These are phyloP conservation scores for Trichoderma afroharzianum DNA, from an alignment of 2,329 filamentous ascomycete genomes.

Conservation along the genomic window DNA sequence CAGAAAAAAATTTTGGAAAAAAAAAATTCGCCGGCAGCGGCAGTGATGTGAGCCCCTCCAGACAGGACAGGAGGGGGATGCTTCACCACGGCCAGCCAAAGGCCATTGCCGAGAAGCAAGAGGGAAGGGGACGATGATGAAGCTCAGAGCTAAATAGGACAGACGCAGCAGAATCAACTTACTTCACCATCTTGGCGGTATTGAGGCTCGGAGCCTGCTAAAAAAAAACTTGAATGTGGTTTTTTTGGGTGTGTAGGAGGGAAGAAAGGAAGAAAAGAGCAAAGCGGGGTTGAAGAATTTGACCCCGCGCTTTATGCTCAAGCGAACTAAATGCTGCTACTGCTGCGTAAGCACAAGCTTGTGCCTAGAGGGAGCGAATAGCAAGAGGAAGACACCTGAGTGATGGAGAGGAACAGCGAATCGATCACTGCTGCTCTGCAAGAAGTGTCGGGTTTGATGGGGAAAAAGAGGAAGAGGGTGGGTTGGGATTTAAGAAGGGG, in stretches of 20 bases:
- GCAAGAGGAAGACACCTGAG: neutral
- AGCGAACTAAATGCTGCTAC: slow-evolving; percentile 19
- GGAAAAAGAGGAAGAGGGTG: slow-evolving; percentile 8
- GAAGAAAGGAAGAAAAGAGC: slow-evolving; percentile 30
- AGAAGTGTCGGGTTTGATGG: slow-evolving; percentile 35
- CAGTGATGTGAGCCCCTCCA: neutral
- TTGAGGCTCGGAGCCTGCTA: slow-evolving; percentile 49
- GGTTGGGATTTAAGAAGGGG: slow-evolving; percentile 7
- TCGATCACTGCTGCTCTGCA: slow-evolving; percentile 37
- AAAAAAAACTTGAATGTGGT: slow-evolving; percentile 35
- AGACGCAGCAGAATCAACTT: slow-evolving; percentile 49
- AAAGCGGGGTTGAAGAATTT: slow-evolving; percentile 47
- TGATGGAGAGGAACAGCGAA: slow-evolving; percentile 32
- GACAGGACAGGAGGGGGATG: slow-evolving; percentile 9
- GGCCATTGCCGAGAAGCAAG: neutral
- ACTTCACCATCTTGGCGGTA: slow-evolving; percentile 99
- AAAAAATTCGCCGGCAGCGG: neutral
- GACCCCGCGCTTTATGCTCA: slow-evolving; percentile 36
- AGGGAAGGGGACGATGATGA: slow-evolving; percentile 6
- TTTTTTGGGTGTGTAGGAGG: slow-evolving; percentile 31
- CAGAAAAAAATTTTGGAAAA: neutral
- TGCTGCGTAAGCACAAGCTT: slow-evolving; percentile 15
- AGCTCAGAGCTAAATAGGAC: neutral
- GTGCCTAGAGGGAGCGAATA: slow-evolving; percentile 15
- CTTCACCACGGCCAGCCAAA: neutral